phyloP scores from a whole-genome alignment of 2,329 filamentous ascomycete species.

The Pestalotiopsis fici region DNA sequence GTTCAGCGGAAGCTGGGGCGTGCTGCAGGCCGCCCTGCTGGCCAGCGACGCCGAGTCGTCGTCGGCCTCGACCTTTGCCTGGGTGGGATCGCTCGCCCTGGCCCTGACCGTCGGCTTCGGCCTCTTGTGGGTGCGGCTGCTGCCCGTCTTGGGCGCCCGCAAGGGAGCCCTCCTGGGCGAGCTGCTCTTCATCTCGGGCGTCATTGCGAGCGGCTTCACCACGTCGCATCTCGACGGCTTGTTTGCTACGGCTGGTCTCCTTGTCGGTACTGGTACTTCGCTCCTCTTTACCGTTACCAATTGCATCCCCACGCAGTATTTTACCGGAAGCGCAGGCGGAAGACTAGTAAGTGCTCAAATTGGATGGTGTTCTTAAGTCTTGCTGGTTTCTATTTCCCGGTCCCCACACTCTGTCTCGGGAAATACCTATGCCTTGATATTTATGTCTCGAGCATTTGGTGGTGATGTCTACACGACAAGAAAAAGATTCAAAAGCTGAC shows the following conservation, averaged over 20 bases:
- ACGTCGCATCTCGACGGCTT: neutral
- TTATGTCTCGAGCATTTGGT: too few relatives aligned
- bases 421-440: too few relatives aligned
- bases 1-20: constrained; percentile 28
- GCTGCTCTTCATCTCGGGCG: neutral
- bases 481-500: too few relatives aligned
- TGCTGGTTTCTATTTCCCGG: too few relatives aligned
- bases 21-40: constrained; percentile 18
- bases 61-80: constrained; percentile 5
- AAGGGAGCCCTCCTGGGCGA: neutral
- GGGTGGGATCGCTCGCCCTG: constrained; percentile 15
- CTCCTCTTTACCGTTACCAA: neutral
- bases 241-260: neutral
- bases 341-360: too few relatives aligned
- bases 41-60: neutral
- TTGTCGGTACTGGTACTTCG: neutral
- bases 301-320: neutral
- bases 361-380: too few relatives aligned
- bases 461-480: too few relatives aligned
- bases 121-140: neutral
- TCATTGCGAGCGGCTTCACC: neutral
- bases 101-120: constrained; percentile 18
- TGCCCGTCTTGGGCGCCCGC: neutral
- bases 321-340: neutral
- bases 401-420: too few relatives aligned